A percentile compares a stretch with the other conserved stretches of the same genome.
phyloP scores from a whole-genome alignment of 1,139 yeast species.

The Magnusiomyces tetraspermus region DNA sequence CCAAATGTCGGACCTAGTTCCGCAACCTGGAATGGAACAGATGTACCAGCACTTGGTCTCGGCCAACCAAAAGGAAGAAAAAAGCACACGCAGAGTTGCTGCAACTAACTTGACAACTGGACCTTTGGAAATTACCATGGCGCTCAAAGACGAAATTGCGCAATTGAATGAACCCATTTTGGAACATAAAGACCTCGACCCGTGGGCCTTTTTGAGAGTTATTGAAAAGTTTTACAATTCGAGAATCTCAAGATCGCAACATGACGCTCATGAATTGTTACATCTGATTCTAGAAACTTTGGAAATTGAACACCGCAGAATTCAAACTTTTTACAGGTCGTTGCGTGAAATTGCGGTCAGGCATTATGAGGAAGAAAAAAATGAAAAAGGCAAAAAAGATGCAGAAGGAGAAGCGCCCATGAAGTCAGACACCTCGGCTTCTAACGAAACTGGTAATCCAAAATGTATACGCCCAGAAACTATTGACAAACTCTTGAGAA shows the following conservation, averaged over 20 bases:
- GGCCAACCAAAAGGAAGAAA: neutral
- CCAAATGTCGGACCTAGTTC: slow-evolving; percentile 28
- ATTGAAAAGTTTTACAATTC: slow-evolving; percentile 72
- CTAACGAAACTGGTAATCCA: neutral
- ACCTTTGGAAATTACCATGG: slow-evolving; percentile 24
- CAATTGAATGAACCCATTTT: slow-evolving; percentile 57
- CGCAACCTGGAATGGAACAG: slow-evolving; percentile 22
- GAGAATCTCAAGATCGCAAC: slow-evolving; percentile 71
- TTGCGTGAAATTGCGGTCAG: slow-evolving; percentile 13
- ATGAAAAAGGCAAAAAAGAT: too few relatives aligned
- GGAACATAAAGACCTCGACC: slow-evolving; percentile 50
- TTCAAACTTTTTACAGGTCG: slow-evolving; percentile 34
- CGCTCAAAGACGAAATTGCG: slow-evolving; percentile 45
- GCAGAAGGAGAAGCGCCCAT: too few relatives aligned
- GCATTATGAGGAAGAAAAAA: slow-evolving; percentile 10
- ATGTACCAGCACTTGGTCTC: slow-evolving; percentile 16
- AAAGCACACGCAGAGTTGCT: neutral
- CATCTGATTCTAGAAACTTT: slow-evolving; percentile 73
- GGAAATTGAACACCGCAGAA: slow-evolving; percentile 50
- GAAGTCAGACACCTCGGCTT: too few relatives aligned
- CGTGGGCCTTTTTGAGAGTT: slow-evolving; percentile 67
- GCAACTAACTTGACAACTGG: slow-evolving; percentile 3
- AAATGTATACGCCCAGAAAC: neutral
- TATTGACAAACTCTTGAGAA: neutral
- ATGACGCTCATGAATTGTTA: slow-evolving; percentile 89